Conservation (phyloP, 129 eudicot species). For the Dittrichia graveolens region DNA sequence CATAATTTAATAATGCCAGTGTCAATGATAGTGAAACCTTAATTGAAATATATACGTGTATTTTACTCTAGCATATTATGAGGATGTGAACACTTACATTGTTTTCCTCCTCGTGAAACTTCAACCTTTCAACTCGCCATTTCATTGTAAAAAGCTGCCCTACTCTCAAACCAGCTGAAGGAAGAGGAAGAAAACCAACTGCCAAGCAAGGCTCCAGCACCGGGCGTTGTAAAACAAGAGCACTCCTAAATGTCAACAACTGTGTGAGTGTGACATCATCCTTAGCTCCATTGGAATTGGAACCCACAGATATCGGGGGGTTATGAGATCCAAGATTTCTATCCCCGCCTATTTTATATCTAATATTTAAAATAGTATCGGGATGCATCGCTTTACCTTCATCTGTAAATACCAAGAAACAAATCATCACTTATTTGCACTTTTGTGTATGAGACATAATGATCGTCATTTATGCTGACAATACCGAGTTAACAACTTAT, state of each 20-base stretch:
- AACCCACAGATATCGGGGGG: conserved; percentile 48
- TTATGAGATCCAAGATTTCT: conserved; percentile 81
- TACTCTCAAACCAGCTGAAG: conserved; percentile 80
- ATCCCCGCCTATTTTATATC: conserved; percentile 66
- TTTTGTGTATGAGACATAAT: no score
- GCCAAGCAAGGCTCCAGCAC: conserved; percentile 95
- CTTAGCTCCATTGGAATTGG: conserved; percentile 34
- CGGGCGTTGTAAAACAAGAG: conserved; percentile 77
- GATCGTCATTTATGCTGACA: no score
- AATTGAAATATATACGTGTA: no score
- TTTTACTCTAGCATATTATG: neutral
- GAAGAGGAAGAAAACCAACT: conserved; percentile 96
- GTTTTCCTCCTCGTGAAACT: conserved; percentile 52
- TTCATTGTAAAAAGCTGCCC: conserved; percentile 91
- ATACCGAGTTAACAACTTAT: no score
- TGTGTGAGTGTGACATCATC: conserved; percentile 38
- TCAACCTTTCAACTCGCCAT: conserved; percentile 96
- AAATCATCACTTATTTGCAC: neutral
- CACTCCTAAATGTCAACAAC: conserved; percentile 69
- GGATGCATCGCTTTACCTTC: conserved; percentile 47
- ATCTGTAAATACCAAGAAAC: conserved; percentile 47
- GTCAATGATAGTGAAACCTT: neutral
- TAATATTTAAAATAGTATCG: conserved; percentile 69
- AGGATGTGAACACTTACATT: conserved; percentile 45
- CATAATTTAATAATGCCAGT: conserved; percentile 2